Evolutionary conservation across 257 asterid species (phyloP).

Genomic region (Cinchona pubescens): DNA sequence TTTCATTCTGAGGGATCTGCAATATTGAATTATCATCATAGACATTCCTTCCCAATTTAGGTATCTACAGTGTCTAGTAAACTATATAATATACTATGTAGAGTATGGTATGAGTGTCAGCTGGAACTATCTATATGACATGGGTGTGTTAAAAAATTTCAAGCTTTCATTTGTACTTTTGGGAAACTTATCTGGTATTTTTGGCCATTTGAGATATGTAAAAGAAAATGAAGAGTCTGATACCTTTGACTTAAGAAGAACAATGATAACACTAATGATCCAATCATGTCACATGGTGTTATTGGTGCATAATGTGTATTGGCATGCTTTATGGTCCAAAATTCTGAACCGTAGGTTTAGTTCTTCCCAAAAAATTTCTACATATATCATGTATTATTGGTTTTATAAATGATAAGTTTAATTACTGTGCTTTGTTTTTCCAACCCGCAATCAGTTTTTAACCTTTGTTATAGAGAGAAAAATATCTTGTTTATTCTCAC

Average conservation of each 20-base stretch:
- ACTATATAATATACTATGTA: background rate
- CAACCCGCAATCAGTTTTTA: background rate
- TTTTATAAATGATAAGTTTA: background rate
- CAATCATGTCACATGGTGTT: background rate
- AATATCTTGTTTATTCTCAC: too few relatives aligned
- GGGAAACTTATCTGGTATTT: background rate
- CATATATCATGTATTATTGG: background rate
- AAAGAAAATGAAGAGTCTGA: background rate
- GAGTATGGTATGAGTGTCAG: background rate
- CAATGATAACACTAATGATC: background rate
- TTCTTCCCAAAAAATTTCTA: background rate
- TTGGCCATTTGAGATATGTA: background rate
- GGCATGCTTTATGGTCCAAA: background rate
- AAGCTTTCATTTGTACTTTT: background rate
- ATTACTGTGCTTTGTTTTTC: background rate
- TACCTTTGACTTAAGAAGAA: background rate
- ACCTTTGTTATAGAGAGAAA: too few relatives aligned
- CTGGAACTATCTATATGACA: background rate
- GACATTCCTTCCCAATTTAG: background rate
- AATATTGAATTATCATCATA: background rate
- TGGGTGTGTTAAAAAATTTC: background rate
- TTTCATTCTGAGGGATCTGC: background rate
- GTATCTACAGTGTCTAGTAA: background rate
- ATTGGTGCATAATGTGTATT: background rate
- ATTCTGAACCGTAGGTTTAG: background rate